Evolutionary conservation across 208 protist species (phyloP), one percentile per base, ranked within the genome.

Genomic region (Acanthamoeba sp.): DNA sequence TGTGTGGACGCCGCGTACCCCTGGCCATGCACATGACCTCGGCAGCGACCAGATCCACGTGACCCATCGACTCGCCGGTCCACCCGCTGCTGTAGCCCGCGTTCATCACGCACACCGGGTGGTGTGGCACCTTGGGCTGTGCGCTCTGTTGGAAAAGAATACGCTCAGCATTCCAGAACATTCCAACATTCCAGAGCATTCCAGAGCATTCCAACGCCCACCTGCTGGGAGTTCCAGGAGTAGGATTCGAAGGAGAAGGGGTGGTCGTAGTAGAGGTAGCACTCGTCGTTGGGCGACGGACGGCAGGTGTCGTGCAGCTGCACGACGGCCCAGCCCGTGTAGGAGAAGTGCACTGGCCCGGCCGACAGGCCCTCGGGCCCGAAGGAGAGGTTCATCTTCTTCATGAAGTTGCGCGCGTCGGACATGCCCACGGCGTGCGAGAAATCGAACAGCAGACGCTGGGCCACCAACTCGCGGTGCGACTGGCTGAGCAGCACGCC

Each of bases 81-180:
- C 87, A 92, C 16, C 87, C 87, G 57, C 87, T 92, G 32, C 48
- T 73, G 87, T 92, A 92, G 7, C 87, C 87, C 34, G 87, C 55
- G 29, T 73, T 92, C 87, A 92, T 92, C n/a, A 92, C 87, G 6
- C 87, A 92, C 38, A 92, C 87, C 38, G 87, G 32, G 27, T 92
- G 87, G 12, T 40, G 22, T 12, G 87, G 29, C 29, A 5, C 24
- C 36, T 50, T 82, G 20, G 24, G 14, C 29, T 50, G 45, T 22
- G 27, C n/a, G 48, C 12, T n/a, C 45, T 87, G 38, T 45, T 27
- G 59, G 59, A 69, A 12, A 4, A 80, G 16, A 5, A 80, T 36
- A 27, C 6, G 14, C 14, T 71, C 48, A 55, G 48, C 48, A 71
- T n/a, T n/a, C n/a, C n/a, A n/a, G n/a, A n/a, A n/a, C n/a, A n/a